A percentile compares a stretch with the other conserved stretches of the same genome.
These are phyloP conservation scores for Aureobasidium sp. DNA, from an alignment of 2,329 filamentous ascomycete genomes.

Conservation along the genomic window DNA sequence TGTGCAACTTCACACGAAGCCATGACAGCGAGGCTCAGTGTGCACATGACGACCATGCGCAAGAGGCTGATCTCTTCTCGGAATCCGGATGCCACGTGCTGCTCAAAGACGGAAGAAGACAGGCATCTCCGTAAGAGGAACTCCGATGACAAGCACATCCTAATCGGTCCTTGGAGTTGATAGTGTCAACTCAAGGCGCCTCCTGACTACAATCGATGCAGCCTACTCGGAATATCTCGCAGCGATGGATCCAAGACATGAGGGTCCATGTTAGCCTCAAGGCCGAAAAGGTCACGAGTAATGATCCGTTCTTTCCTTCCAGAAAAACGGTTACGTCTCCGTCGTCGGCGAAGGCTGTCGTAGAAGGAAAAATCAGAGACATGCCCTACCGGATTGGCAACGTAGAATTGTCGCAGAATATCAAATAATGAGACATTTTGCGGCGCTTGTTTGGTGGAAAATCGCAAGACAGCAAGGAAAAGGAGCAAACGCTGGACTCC, in stretches of 20 bases:
- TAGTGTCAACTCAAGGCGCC: not conserved
- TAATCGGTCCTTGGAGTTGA: conserved; percentile 1
- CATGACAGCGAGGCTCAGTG: not conserved
- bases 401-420: conserved; percentile 14
- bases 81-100: conserved; percentile 1
- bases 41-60: conserved; percentile 6
- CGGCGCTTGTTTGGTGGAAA: conserved; percentile 7
- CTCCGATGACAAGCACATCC: not conserved
- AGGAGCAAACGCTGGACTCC: not conserved
- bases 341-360: not conserved
- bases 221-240: not conserved
- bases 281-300: not conserved
- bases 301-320: not conserved
- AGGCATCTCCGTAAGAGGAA: not conserved
- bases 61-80: conserved; percentile 2
- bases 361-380: not conserved
- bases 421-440: conserved; percentile 11
- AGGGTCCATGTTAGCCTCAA: not conserved
- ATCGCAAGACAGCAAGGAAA: not conserved
- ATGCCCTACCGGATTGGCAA: not conserved
- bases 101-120: not conserved
- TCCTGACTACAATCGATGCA: not conserved
- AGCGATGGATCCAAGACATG: conserved; percentile 6
- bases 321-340: conserved; percentile 4
- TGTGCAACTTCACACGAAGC: conserved; percentile 8